Evolutionary conservation across 169 alveolate genomes (phyloP).

Genomic region (Eimeria acervulina): DNA sequence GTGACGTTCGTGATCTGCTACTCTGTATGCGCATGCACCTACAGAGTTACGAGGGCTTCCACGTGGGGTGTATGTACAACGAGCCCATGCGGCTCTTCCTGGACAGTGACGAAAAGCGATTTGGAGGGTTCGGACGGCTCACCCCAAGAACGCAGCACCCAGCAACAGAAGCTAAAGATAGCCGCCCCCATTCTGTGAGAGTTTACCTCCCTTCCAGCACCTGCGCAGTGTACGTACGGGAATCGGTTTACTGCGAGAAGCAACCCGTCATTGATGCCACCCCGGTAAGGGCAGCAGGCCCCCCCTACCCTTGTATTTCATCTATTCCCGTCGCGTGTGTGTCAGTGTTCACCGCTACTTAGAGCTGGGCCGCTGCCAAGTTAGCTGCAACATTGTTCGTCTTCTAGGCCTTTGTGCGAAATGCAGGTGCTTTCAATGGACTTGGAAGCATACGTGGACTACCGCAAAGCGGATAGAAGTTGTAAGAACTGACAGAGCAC

Average conservation of each 20-base stretch:
- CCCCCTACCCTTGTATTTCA: neutral
- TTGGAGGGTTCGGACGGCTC: slow-evolving; percentile 86
- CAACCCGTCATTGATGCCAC: slow-evolving; percentile 7
- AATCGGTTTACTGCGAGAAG: slow-evolving; percentile 44
- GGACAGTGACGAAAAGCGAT: slow-evolving; percentile 87
- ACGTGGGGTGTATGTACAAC: slow-evolving; percentile 84
- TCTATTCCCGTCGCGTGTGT: neutral
- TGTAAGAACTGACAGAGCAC: slow-evolving; percentile 17
- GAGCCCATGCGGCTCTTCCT: slow-evolving; percentile 83
- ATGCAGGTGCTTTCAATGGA: slow-evolving; percentile 63
- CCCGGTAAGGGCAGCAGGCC: slow-evolving; percentile 21
- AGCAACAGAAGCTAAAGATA: slow-evolving; percentile 56
- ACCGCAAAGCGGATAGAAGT: slow-evolving; percentile 48
- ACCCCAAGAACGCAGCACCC: slow-evolving; percentile 77
- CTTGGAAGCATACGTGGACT: slow-evolving; percentile 58
- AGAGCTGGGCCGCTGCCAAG: neutral
- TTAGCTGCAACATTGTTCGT: neutral
- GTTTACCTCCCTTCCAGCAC: slow-evolving; percentile 82
- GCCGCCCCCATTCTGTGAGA: slow-evolving; percentile 81
- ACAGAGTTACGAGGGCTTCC: slow-evolving; percentile 79
- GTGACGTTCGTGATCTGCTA: neutral
- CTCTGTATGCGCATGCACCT: neutral
- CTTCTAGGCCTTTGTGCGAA: neutral
- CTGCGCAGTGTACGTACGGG: slow-evolving; percentile 74
- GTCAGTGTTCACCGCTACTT: neutral